Evolutionary conservation across 345 rosid species (phyloP), one percentile per base, ranked within the genome.

Genomic region (Syzygium oleosum): DNA sequence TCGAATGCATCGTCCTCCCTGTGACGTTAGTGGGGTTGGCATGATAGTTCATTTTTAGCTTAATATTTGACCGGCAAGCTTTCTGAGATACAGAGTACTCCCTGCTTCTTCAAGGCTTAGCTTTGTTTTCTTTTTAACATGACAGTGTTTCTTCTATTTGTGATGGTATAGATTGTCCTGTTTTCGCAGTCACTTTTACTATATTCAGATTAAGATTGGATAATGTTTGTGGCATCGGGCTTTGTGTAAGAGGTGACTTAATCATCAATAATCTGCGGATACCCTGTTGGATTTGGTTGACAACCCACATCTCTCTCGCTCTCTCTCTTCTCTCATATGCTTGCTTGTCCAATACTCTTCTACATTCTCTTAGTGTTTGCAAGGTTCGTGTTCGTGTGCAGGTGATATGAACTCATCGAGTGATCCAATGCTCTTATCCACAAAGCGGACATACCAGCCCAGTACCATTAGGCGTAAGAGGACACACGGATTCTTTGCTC

Each of bases 401-500:
- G 98, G 93, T 3, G 93, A 88, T 86, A 80, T 49, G n/a, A 55
- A 94, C 92, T 94, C 97, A 77, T 91, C 97, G 3, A 89, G 52
- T 88, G 99, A 93, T 90, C 96, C 99, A 16, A 91, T 96, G 95
- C 94, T 96, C 56, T 90, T 94, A 77, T 90, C 92, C 86, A 93
- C 98, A 9, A 98, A 98, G 86, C 91, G 99, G 92, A 96, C 98
- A 78, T 96, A 88, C 94, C 99, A 98, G 89, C 99, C 99, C 79
- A 98, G 99, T 91, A 88, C 90, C 89, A 90, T 98, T 85, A 94
- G 92, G 89, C 96, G 99, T 77, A 96, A 98, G 92, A 93, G 99
- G 56, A 98, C 90, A 84, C 98, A 95, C 90, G 99, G 99, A 22
- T 98, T 90, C 93, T 96, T 96, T 86, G 98, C 98, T 58, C 97